Evolutionary conservation across 1,284 basidiomycete genomes (phyloP).

Genomic region (Rhodotorula mucilaginosa): DNA sequence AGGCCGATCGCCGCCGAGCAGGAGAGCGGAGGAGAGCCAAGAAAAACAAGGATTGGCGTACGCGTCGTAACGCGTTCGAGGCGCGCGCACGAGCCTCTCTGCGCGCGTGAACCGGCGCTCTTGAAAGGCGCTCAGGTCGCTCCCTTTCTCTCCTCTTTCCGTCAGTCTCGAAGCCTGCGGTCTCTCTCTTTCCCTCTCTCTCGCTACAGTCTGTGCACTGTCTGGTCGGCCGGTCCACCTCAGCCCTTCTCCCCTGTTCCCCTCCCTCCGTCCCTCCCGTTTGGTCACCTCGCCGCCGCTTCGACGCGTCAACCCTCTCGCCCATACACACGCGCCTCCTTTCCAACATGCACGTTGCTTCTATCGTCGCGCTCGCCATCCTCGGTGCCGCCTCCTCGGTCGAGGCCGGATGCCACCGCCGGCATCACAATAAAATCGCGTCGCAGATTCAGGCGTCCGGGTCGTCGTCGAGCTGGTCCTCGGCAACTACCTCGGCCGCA

Average conservation of each 20-base stretch:
- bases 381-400: conserved; percentile 22
- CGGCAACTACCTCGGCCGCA: background rate
- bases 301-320: background rate
- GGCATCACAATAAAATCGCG: conserved; percentile 21
- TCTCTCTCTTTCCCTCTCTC: background rate
- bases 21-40: too few relatives aligned
- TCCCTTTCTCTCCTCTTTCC: background rate
- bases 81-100: too few relatives aligned
- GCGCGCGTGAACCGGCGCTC: too few relatives aligned
- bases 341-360: conserved; percentile 18
- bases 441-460: conserved; percentile 1
- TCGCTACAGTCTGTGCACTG: background rate
- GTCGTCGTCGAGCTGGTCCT: conserved; percentile 13
- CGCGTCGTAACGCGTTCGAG: too few relatives aligned
- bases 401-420: conserved; percentile 25
- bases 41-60: too few relatives aligned
- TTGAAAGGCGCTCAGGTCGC: background rate
- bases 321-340: background rate
- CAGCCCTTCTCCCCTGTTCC: background rate
- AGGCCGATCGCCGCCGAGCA: too few relatives aligned
- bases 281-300: conserved; percentile 2
- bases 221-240: conserved; percentile 4
- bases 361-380: conserved; percentile 9
- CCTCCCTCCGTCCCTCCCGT: background rate
- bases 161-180: too few relatives aligned